Evolutionary conservation across 2,329 filamentous ascomycete genomes (phyloP), one percentile per base, ranked within the genome.

Genomic region (Tolypocladium sp.): DNA sequence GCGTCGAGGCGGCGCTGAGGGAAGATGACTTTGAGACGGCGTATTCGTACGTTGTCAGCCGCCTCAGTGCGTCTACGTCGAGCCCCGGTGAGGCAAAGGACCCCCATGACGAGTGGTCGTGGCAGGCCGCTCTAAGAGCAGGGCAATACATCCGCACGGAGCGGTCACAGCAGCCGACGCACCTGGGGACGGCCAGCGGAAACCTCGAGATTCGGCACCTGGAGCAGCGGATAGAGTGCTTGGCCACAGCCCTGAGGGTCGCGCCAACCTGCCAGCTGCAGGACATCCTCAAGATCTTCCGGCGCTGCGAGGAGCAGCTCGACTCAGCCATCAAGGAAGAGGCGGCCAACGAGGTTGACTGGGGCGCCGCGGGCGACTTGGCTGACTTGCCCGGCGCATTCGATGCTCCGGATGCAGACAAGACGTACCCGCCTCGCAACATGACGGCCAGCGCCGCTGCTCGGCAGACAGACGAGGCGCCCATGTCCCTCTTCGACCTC

Each of bases 1-100:
- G 90, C 63, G 85, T 93, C 46, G 86, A 91, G 68, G 86, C 88
- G 17, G 89, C 90, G 15, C 78, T 94, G 1, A 79, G 80, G 12
- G 89, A 92, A 68, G 86, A 92, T 63, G 91, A 86, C 69, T 94
- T 94, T 62, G 91, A 95, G 69, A 94, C 90, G 0, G 90, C 90
- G 13, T 94, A 93, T 70, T 92, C 89, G 0, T 93, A 90, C 68
- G 87, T 92, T 2, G 82, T 91, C 54, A 91, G 86, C 67, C 83
- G 88, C 27, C 77, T 94, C 0, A 78, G 79, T 9, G 60, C 67
- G 12, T 61, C 67, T 9, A 58, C 60, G 5, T 53, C 30, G 49
- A n/a, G 30, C 20, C 25, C 55, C 20, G 38, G 42, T n/a, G 30
- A 41, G 44, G 13, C 25, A 20, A n/a, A 54, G 27, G 63, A 62